Base-by-base conservation (phyloP, 2,329 filamentous ascomycete species). In the Ascochyta lentis region DNA sequence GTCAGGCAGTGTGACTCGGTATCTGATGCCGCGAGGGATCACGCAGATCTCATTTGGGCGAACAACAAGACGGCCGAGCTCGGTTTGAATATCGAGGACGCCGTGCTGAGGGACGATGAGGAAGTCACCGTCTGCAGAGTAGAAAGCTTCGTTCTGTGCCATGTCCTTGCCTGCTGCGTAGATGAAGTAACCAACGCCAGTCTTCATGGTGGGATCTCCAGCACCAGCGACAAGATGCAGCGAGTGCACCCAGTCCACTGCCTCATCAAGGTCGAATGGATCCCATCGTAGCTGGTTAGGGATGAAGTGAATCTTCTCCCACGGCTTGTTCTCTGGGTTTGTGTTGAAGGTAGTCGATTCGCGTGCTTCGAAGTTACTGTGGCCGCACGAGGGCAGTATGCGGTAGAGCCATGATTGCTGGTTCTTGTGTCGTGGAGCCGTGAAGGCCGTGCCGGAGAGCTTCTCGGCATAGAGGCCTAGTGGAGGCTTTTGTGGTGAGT, bases 211-310 rank as follows among this genome's bases (percentile, higher is more conserved):
- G 0, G 91, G 87, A 65, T 95, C 89, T 15, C 92, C 92, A 0
- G 91, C 86, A 3, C 91, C 91, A 2, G 90, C 91, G 10, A 96
- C 81, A 19, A 93, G 81, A 56, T 89, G 86, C 60, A 94, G 76
- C 52, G 83, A 83, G 66, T 88, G 84, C 22, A 89, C 85, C 86
- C 86, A 90, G 66, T 89, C 86, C 2, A 86, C 85, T 3, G 80
- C 81, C 71, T 89, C 81, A 60, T 91, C 86, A 44, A 92, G 80
- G 65, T 92, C 87, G 70, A 92, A 91, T 2, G 86, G 88, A 63
- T 90, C 87, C 91, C 91, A 95, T 63, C 90, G 85, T 27, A 94
- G 80, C 75, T 94, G 90, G 69, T 93, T 92, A 4, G 91, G 91
- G 46, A 92, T 89, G 65, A 91, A 87, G 65, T 89, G 86, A 63